Base-by-base conservation (phyloP, 106 monocot genomes). In the Dioscorea dumetorum region DNA sequence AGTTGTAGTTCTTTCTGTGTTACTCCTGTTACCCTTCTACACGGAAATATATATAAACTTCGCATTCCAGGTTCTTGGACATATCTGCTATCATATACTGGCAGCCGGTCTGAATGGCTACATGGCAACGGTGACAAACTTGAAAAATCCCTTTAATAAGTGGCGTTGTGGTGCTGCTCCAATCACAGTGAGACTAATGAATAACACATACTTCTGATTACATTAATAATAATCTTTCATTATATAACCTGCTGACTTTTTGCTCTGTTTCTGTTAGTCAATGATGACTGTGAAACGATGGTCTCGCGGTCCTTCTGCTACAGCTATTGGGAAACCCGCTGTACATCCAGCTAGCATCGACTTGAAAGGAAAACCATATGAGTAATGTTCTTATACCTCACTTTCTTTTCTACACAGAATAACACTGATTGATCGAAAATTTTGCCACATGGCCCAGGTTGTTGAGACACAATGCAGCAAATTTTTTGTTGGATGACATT, bases 151-250 rank as follows among this genome's bases (percentile, higher is more conserved):
- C 28, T 72, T 85, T 4, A 84, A 81, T 66, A 85, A 90, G 77
- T 94, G 94, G 94, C 62, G 63, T 70, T 94, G 94, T 72, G 94
- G 87, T 59, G 94, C 90, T 81, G 90, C 94, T 66, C 94, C 94
- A 33, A 77, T 94, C 52, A 87, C 94, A 16, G 94, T 90, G 35
- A 58, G 79, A 24, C 22, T 31, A 51, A 21, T 62, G 24, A 56
- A 21, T 62, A 35, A 56, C 24, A 9, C 18, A 8, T 2, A 31
- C 12, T 61, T 22, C 34, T 41, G 41, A 8, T 41, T 6, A 41
- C 41, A 8, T 8, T 41, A 41, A 41, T 41, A 41, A 8, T 41
- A 6, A 41, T 41, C 41, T 41, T 41, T 1, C 41, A 28, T 41
- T 41, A 41, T 3, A 41, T 41, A 41, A 10, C 10, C 41, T 41